phyloP scores from a whole-genome alignment of 2,329 filamentous ascomycete species.

The Dactylonectria estremocensis region DNA sequence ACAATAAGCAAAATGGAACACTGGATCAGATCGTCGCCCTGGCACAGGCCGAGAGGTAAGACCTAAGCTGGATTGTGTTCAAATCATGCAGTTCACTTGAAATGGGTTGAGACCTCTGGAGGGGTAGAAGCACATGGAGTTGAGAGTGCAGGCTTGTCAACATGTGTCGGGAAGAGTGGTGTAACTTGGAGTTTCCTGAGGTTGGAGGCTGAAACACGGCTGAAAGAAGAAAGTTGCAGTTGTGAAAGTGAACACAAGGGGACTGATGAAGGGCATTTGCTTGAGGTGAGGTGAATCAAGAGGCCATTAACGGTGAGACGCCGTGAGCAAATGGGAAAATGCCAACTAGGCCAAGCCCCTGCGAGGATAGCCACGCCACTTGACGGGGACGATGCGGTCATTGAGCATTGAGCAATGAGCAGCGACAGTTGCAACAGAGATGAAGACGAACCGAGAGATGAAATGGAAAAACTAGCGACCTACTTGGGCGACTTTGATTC shows the following conservation, averaged over 20 bases:
- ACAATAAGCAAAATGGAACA: constrained; percentile 12
- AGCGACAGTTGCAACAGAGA: too few relatives aligned
- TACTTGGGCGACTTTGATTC: too few relatives aligned
- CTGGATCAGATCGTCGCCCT: constrained; percentile 10
- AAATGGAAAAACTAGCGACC: too few relatives aligned
- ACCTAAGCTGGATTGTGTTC: neutral
- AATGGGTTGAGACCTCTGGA: constrained; percentile 21
- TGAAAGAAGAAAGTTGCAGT: constrained; percentile 17
- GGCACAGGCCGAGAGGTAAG: neutral
- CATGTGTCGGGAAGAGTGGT: neutral
- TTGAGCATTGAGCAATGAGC: too few relatives aligned
- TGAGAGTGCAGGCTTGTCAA: neutral
- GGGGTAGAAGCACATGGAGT: constrained; percentile 6
- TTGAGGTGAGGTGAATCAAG: constrained; percentile 13
- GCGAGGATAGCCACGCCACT: too few relatives aligned
- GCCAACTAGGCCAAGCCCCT: too few relatives aligned
- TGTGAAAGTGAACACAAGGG: constrained; percentile 10
- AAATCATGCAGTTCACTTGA: neutral
- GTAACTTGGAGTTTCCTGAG: constrained; percentile 11
- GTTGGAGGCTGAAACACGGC: constrained; percentile 8
- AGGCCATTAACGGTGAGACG: constrained; percentile 24
- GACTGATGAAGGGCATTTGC: neutral
- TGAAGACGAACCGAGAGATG: too few relatives aligned
- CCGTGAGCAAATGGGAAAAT: too few relatives aligned
- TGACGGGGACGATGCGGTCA: too few relatives aligned